Evolutionary conservation across 495 filamentous ascomycete species (phyloP).

Genomic region (Neurospora sp.): DNA sequence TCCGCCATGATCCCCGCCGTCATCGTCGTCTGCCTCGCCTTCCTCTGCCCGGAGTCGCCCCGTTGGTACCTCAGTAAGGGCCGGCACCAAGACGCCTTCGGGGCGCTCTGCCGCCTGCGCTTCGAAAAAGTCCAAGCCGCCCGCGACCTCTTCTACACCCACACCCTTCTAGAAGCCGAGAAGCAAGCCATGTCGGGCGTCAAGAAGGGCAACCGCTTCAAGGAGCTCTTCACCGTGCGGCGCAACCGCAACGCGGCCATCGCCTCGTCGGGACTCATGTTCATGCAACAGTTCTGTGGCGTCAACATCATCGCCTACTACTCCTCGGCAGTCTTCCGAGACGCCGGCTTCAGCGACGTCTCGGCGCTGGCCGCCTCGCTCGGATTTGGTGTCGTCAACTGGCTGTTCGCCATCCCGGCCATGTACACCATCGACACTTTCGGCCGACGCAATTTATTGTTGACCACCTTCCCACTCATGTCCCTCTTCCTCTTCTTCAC

Average conservation of each 20-base stretch:
- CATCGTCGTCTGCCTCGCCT: slow-evolving; percentile 60
- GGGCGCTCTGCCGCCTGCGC: slow-evolving; percentile 56
- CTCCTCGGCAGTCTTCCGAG: slow-evolving; percentile 51
- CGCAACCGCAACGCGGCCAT: slow-evolving; percentile 69
- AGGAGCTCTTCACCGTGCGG: slow-evolving; percentile 62
- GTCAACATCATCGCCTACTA: slow-evolving; percentile 66
- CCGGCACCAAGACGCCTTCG: slow-evolving; percentile 54
- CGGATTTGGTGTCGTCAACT: slow-evolving; percentile 72
- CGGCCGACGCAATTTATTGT: slow-evolving; percentile 68
- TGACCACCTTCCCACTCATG: slow-evolving; percentile 74
- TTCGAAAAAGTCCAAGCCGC: slow-evolving; percentile 67
- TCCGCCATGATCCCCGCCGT: slow-evolving; percentile 68
- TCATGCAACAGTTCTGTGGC: slow-evolving; percentile 72
- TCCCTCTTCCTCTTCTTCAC: slow-evolving; percentile 63
- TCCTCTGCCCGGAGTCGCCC: slow-evolving; percentile 58
- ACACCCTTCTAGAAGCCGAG: slow-evolving; percentile 61
- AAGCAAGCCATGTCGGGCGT: slow-evolving; percentile 41
- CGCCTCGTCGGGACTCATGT: slow-evolving; percentile 72
- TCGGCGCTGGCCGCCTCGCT: slow-evolving; percentile 56
- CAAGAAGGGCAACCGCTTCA: slow-evolving; percentile 47
- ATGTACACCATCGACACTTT: slow-evolving; percentile 78
- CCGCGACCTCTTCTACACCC: slow-evolving; percentile 74
- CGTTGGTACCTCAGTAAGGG: slow-evolving; percentile 72
- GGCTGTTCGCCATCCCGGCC: slow-evolving; percentile 67
- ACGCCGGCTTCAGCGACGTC: slow-evolving; percentile 46